Base-by-base conservation (phyloP, 768 basidiomycete species). In the Collybia mongolica region DNA sequence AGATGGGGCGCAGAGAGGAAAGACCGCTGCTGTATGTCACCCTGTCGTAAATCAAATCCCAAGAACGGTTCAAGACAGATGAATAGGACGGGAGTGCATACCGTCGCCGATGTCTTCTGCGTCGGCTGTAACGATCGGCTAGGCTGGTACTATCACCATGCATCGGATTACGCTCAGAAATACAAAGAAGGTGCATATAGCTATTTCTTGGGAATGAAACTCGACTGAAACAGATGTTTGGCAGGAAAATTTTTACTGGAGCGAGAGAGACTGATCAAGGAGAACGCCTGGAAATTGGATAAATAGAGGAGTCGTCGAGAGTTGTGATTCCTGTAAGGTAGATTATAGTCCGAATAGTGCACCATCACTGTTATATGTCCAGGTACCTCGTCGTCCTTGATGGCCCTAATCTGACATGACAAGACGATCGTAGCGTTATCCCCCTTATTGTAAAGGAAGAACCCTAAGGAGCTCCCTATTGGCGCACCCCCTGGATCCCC, bases 111-210 rank as follows among this genome's bases (percentile, higher is more conserved):
- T 61, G 80, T 84, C 1, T 91, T 81, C 62, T 93, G 90, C 60
- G 46, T 88, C 26, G 88, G 88, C 0, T 93, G 90, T 67, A 83
- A 85, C 49, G 88, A 88, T 14, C 77, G 87, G 29, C 50, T 92
- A 3, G 90, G 90, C 1, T 93, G 90, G 90, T 90, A 75, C 60
- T 93, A 93, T 57, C 82, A 88, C 64, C 87, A 85, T 61, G 88
- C 90, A 11, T 77, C 84, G 0, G 87, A 92, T 55, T 70, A 72
- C 35, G 75, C 80, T 2, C 90, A 93, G 78, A 90, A 86, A 62
- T 92, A 93, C 62, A 93, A 92, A 65, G 90, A 93, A 79, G 86
- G 90, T 82, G 28, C 35, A 77, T 57, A 7, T 3, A 7, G 9
- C 26, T 52, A 35, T 24, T 32, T 22, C 11, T 39, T 41, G 22